Base-by-base conservation (phyloP, 2,329 filamentous ascomycete genomes). In the Claviceps lovelessii region DNA sequence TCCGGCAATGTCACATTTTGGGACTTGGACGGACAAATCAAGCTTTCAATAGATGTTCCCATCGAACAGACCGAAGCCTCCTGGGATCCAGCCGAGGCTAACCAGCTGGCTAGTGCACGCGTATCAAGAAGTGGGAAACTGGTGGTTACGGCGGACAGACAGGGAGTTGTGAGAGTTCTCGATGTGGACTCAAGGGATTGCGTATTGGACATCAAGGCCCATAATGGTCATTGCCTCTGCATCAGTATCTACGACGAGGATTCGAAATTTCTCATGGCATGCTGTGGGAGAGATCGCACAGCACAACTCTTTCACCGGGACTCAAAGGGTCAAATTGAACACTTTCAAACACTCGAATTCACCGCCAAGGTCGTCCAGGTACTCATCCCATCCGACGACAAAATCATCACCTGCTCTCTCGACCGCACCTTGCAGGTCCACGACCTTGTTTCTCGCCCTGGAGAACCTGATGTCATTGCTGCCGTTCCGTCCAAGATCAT, bases 271-370 rank as follows among this genome's bases (percentile, higher is more conserved):
- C 73, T 95, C 49, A 76, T 97, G 61, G 91, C 88, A 19, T 90
- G 85, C 11, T 90, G 86, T 65, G 88, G 89, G 41, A 80, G 93
- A 60, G 93, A 98, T 69, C 84, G 93, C 52, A 95, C 86, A n/a
- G 81, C 91, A 1, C 93, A 98, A 67, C 73, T 98, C n/a, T 97
- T 96, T 65, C 76, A 80, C 57, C 74, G 76, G 31, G 75, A 76
- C 29, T 70, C 72, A 1, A 73, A 70, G 13, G 77, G 81, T 2
- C 70, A 70, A 3, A 85, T 94, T 68, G 80, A 86, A 56, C 79
- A 96, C 55, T 80, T 95, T 52, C 93, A 98, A 67, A 98, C 93
- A 0, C 79, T 97, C 55, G 91, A 98, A 61, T 95, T 97, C 68
- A 83, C 90, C 35, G 88, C 90, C 28, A 87, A 88, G 59, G 90